Conservation (phyloP, 225 moss, liverwort and hornwort genomes). For the Sphagnum contortum region DNA sequence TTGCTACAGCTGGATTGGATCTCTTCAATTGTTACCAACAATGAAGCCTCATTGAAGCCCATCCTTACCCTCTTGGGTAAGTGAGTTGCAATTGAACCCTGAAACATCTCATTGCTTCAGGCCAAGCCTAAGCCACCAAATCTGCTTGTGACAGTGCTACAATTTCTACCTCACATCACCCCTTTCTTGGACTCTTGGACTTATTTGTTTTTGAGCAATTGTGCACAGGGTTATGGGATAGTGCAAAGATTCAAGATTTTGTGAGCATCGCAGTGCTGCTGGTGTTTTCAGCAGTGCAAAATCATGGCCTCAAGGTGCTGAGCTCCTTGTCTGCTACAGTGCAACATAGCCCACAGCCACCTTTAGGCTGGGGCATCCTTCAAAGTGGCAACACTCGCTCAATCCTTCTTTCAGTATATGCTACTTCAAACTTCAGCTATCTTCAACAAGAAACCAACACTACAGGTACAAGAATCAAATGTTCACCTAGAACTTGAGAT, state of each 20-base stretch:
- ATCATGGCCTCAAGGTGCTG: conserved; percentile 84
- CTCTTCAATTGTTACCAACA: conserved; percentile 44
- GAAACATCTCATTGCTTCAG: background rate
- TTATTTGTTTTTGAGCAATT: too few species aligned
- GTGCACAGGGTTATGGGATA: conserved; percentile 68
- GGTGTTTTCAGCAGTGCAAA: conserved; percentile 85
- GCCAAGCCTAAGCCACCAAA: background rate
- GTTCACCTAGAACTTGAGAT: background rate
- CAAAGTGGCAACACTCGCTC: conserved; percentile 73
- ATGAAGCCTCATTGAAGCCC: conserved; percentile 50
- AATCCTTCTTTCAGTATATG: conserved; percentile 85
- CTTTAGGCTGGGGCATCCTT: conserved; percentile 79
- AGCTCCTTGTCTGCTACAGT: conserved; percentile 87
- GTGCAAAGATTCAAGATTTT: conserved; percentile 67
- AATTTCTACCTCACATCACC: too few species aligned
- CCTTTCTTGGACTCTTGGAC: too few species aligned
- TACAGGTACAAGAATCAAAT: conserved; percentile 28
- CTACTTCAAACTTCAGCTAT: conserved; percentile 70
- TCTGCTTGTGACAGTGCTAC: too few species aligned
- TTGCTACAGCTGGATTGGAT: conserved; percentile 80
- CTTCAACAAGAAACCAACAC: conserved; percentile 73
- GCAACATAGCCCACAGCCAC: conserved; percentile 77
- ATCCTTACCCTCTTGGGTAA: conserved; percentile 71
- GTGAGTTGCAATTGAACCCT: background rate
- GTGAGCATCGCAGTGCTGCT: conserved; percentile 69